Evolutionary conservation across 805 yeast species (phyloP).

Genomic region (Myxozyma vanderwaltii): DNA sequence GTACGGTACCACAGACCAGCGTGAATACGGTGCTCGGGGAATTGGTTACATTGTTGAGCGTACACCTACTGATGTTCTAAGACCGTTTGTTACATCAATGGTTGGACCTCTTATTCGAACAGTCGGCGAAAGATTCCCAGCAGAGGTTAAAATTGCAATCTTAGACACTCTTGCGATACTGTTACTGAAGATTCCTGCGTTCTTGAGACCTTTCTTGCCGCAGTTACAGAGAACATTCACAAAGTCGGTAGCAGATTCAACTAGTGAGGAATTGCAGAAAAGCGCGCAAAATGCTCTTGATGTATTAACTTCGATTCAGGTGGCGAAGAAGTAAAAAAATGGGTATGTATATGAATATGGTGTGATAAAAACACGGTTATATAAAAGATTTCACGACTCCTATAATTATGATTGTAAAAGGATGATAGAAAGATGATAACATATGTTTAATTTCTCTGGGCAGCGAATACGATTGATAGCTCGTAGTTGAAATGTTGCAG

Average conservation of each 20-base stretch:
- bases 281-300: constrained; percentile 92
- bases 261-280: constrained; percentile 65
- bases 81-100: constrained; percentile 86
- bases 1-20: constrained; percentile 84
- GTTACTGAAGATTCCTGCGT: constrained; percentile 81
- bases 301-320: constrained; percentile 48
- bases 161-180: constrained; percentile 77
- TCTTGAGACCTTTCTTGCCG: constrained; percentile 92
- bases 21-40: constrained; percentile 84
- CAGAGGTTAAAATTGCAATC: constrained; percentile 94
- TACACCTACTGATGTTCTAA: constrained; percentile 70
- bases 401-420: too few relatives aligned
- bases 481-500: too few relatives aligned
- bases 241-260: constrained; percentile 78
- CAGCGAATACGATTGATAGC: too few relatives aligned
- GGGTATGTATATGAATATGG: not conserved
- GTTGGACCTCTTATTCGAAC: constrained; percentile 98
- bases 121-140: constrained; percentile 89
- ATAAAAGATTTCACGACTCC: too few relatives aligned
- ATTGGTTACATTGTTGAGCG: constrained; percentile 84
- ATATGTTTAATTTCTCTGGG: too few relatives aligned
- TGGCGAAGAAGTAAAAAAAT: constrained; percentile 5
- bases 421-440: too few relatives aligned
- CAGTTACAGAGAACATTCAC: constrained; percentile 97
- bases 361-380: not conserved